Percentiles rank a stretch among this genome's conserved stretches.
Evolutionary conservation across 805 yeast species (phyloP).

Genomic region (Hermanozyma aechmeae): DNA sequence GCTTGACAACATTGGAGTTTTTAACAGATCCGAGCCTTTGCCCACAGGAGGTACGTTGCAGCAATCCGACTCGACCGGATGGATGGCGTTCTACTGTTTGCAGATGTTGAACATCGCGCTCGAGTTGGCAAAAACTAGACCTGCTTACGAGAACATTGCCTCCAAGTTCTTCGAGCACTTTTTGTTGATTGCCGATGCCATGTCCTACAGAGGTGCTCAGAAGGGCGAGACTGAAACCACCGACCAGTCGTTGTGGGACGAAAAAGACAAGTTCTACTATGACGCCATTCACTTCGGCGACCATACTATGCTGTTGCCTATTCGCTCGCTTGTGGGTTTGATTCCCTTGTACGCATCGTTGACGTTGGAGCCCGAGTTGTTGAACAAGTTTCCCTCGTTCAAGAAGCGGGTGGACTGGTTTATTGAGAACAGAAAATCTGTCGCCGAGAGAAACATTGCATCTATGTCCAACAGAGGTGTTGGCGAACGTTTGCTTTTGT

Average conservation of each 20-base stretch:
- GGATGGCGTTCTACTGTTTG: slow-evolving; percentile 92
- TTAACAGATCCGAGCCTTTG: slow-evolving; percentile 85
- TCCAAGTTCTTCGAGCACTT: slow-evolving; percentile 92
- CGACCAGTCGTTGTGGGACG: slow-evolving; percentile 78
- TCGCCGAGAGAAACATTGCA: slow-evolving; percentile 79
- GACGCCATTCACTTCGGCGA: slow-evolving; percentile 83
- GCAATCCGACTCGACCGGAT: slow-evolving; percentile 94
- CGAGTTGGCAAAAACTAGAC: slow-evolving; percentile 76
- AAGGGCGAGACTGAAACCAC: slow-evolving; percentile 25
- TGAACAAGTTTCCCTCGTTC: slow-evolving; percentile 73
- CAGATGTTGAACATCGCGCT: slow-evolving; percentile 90
- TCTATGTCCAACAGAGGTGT: slow-evolving; percentile 73
- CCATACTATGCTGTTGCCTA: slow-evolving; percentile 62
- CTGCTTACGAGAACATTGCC: slow-evolving; percentile 88
- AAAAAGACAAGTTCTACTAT: slow-evolving; percentile 77
- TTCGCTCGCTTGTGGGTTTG: slow-evolving; percentile 82
- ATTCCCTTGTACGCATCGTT: slow-evolving; percentile 86
- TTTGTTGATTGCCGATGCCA: slow-evolving; percentile 84
- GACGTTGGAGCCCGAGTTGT: slow-evolving; percentile 77
- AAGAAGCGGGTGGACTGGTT: slow-evolving; percentile 82
- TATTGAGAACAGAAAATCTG: slow-evolving; percentile 53
- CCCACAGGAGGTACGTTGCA: slow-evolving; percentile 88
- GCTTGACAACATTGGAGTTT: slow-evolving; percentile 84
- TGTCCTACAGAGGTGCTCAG: slow-evolving; percentile 54
- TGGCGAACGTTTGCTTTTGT: slow-evolving; percentile 70